phyloP scores from a whole-genome alignment of 73 alveolate species.

The Paramecium pentaurelia region DNA sequence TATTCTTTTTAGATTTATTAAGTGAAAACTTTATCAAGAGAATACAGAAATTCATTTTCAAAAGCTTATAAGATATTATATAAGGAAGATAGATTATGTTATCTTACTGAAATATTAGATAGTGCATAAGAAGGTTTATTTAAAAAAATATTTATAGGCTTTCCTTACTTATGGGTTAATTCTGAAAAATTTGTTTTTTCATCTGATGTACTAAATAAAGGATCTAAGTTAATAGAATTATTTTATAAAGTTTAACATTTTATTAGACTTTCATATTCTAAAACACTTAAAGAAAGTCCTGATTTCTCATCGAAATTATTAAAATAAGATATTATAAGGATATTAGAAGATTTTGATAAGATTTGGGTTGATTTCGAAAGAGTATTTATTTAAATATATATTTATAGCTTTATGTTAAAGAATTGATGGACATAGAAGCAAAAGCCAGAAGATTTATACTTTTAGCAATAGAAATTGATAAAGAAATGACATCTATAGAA shows the following conservation, averaged over 20 bases:
- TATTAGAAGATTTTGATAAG: slow-evolving; percentile 59
- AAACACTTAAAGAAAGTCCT: slow-evolving; percentile 61
- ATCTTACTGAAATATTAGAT: slow-evolving; percentile 93
- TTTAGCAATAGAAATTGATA: slow-evolving; percentile 92
- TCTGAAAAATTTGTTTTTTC: slow-evolving; percentile 94
- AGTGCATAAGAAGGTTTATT: slow-evolving; percentile 90
- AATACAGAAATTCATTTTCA: slow-evolving; percentile 87
- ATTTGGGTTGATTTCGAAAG: slow-evolving; percentile 65
- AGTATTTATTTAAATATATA: background rate
- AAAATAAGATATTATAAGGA: slow-evolving; percentile 60
- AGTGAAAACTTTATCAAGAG: slow-evolving; percentile 71
- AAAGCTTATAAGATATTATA: slow-evolving; percentile 90
- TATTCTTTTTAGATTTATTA: background rate
- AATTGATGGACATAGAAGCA: slow-evolving; percentile 91
- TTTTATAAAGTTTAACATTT: slow-evolving; percentile 78
- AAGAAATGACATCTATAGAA: slow-evolving; percentile 83
- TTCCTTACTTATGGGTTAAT: slow-evolving; percentile 92
- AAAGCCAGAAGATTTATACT: slow-evolving; percentile 89
- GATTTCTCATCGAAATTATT: slow-evolving; percentile 56
- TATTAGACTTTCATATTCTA: slow-evolving; percentile 69
- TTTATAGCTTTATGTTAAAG: slow-evolving; percentile 72
- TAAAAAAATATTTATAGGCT: slow-evolving; percentile 41
- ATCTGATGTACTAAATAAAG: slow-evolving; percentile 90
- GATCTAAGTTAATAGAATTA: slow-evolving; percentile 77
- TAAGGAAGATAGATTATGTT: slow-evolving; percentile 86